Evolutionary conservation across 805 yeast species (phyloP).

Genomic region (Priceomyces melissophilus): DNA sequence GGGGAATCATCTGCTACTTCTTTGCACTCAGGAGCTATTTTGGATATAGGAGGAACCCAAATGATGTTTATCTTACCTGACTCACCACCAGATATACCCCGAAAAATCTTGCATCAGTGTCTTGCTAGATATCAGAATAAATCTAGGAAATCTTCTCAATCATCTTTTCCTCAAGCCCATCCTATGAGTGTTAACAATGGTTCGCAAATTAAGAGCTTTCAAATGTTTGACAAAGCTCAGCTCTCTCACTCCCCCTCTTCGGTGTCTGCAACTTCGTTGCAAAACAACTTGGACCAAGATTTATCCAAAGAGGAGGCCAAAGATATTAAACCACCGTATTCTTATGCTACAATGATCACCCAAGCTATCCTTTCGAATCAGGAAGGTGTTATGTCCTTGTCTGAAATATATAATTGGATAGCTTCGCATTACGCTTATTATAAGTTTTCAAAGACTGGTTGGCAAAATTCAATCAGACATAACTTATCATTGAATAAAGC

Average conservation of each 20-base stretch:
- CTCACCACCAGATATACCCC: conserved; percentile 66
- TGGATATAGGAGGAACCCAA: conserved; percentile 96
- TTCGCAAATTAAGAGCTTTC: conserved; percentile 43
- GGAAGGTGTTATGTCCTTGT: conserved; percentile 83
- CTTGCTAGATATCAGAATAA: conserved; percentile 29
- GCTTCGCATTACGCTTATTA: conserved; percentile 85
- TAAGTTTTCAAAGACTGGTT: conserved; percentile 87
- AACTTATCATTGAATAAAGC: conserved; percentile 93
- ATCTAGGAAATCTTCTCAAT: conserved; percentile 14
- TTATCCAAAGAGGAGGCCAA: conserved; percentile 86
- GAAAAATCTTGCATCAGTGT: conserved; percentile 39
- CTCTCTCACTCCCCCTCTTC: conserved; percentile 36
- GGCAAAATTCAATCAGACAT: conserved; percentile 98
- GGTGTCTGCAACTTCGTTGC: conserved; percentile 40
- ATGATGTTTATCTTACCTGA: conserved; percentile 99
- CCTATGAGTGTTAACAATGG: conserved; percentile 8
- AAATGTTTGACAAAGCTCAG: conserved; percentile 48
- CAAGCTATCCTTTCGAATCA: conserved; percentile 88
- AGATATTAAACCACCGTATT: conserved; percentile 93
- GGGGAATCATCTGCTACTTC: conserved; percentile 51
- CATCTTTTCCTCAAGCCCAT: conserved; percentile 16
- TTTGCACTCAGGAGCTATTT: conserved; percentile 79
- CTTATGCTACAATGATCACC: conserved; percentile 97
- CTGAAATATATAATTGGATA: conserved; percentile 93
- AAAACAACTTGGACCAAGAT: conserved; percentile 53